A percentile compares a stretch with the other conserved stretches of the same genome.
Evolutionary conservation across 139 green algal genomes (phyloP).

Genomic region (Picochlorum sp.): DNA sequence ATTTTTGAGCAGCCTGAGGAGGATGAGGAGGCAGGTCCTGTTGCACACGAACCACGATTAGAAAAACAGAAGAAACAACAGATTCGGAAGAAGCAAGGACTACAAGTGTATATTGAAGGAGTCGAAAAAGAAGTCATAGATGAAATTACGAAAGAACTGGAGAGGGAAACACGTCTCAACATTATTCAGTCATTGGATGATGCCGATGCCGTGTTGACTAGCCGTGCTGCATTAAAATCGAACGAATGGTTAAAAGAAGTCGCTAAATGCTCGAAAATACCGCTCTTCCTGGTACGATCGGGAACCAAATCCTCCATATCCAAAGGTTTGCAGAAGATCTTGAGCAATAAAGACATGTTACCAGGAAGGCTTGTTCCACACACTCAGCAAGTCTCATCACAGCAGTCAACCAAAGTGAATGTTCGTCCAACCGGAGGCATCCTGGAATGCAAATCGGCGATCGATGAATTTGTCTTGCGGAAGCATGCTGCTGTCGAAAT

Average conservation of each 20-base stretch:
- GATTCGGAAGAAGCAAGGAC: background rate
- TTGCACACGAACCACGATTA: background rate
- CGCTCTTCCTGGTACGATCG: background rate
- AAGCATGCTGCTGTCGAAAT: slow-evolving; percentile 4
- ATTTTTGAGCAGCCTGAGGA: no score
- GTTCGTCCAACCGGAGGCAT: background rate
- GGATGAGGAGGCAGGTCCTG: background rate
- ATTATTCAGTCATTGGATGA: background rate
- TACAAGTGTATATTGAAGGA: background rate
- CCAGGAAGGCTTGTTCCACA: background rate
- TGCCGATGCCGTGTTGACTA: slow-evolving; percentile 1
- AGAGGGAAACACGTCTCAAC: background rate
- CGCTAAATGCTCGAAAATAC: background rate
- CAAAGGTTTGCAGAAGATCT: slow-evolving; percentile 4
- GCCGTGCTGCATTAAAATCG: background rate
- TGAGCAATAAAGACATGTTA: background rate
- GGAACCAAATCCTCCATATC: background rate
- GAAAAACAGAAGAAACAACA: background rate
- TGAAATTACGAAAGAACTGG: background rate
- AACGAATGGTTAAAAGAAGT: slow-evolving; percentile 9
- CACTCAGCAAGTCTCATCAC: background rate
- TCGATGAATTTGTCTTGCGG: slow-evolving; percentile 6
- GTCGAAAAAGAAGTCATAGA: background rate
- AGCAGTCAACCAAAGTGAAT: background rate
- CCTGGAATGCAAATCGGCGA: background rate